These are phyloP conservation scores for Mollisiaceae sp. DNA, from an alignment of 2,329 filamentous ascomycete genomes.

Conservation along the genomic window DNA sequence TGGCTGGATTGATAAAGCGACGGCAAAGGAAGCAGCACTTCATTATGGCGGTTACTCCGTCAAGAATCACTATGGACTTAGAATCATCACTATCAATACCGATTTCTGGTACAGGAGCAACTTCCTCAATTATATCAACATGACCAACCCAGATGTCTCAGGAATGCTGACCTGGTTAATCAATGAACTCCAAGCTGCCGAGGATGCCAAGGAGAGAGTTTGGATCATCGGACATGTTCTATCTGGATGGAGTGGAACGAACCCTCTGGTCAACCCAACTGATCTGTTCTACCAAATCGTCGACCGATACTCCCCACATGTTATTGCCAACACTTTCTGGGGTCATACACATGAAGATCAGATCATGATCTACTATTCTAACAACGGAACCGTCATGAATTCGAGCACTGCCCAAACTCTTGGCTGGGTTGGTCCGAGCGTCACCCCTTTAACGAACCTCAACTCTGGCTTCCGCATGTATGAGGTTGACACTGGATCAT, in stretches of 20 bases:
- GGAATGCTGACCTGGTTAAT: constrained; percentile 56
- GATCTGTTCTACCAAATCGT: constrained; percentile 61
- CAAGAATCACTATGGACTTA: constrained; percentile 56
- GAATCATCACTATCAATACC: constrained; percentile 58
- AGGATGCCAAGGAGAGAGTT: constrained; percentile 56
- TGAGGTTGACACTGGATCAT: constrained; percentile 58
- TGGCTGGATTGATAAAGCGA: constrained; percentile 55
- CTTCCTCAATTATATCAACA: constrained; percentile 57
- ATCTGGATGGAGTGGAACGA: constrained; percentile 60
- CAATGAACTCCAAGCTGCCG: constrained; percentile 56
- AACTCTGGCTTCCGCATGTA: constrained; percentile 60
- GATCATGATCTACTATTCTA: constrained; percentile 58
- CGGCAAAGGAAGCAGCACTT: constrained; percentile 52
- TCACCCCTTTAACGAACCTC: constrained; percentile 59
- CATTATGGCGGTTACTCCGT: constrained; percentile 63
- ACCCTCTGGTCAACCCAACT: constrained; percentile 57
- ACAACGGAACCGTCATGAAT: constrained; percentile 52
- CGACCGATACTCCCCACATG: constrained; percentile 58
- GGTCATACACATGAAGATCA: constrained; percentile 62
- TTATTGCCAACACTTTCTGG: constrained; percentile 60
- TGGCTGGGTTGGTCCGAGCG: constrained; percentile 57
- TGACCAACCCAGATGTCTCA: constrained; percentile 54
- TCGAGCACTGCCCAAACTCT: constrained; percentile 50
- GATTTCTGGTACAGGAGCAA: constrained; percentile 55
- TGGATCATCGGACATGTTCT: constrained; percentile 61